A percentile compares a stretch with the other conserved stretches of the same genome.
Evolutionary conservation across 2,329 filamentous ascomycete genomes (phyloP).

Genomic region (Chrysoporthe cubensis): DNA sequence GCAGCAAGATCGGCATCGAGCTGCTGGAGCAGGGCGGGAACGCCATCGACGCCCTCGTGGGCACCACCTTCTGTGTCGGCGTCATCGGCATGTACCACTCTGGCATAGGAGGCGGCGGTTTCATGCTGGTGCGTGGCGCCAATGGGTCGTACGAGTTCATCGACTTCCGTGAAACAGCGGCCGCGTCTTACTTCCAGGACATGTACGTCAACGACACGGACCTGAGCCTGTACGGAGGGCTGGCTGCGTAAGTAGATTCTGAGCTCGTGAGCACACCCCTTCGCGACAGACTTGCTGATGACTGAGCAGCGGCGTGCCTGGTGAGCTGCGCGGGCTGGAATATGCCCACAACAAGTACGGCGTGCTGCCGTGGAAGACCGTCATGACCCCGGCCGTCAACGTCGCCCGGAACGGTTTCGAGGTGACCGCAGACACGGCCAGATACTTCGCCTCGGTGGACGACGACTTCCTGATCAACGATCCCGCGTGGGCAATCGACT

Average conservation of each 20-base stretch:
- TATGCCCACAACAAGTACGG: slow-evolving; percentile 73
- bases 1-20: slow-evolving; percentile 61
- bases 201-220: slow-evolving; percentile 77
- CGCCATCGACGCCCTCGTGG: slow-evolving; percentile 68
- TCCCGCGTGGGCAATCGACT: slow-evolving; percentile 80
- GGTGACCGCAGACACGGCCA: slow-evolving; percentile 71
- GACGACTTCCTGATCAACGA: slow-evolving; percentile 70
- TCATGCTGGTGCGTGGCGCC: slow-evolving; percentile 69
- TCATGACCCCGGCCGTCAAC: slow-evolving; percentile 72
- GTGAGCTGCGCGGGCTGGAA: slow-evolving; percentile 74
- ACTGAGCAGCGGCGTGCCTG: slow-evolving; percentile 62
- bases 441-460: slow-evolving; percentile 64
- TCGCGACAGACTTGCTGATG: background rate
- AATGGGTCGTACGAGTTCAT: slow-evolving; percentile 76
- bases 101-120: slow-evolving; percentile 79
- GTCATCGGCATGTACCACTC: slow-evolving; percentile 67
- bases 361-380: slow-evolving; percentile 63
- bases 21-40: slow-evolving; percentile 65
- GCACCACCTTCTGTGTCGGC: slow-evolving; percentile 67
- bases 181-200: slow-evolving; percentile 74
- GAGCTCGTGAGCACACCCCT: background rate
- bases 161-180: slow-evolving; percentile 85
- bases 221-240: slow-evolving; percentile 68
- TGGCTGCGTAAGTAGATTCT: slow-evolving; percentile 65
- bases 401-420: slow-evolving; percentile 74